phyloP scores from a whole-genome alignment of 176 grass and related monocot species.

The Stipa capillata region DNA sequence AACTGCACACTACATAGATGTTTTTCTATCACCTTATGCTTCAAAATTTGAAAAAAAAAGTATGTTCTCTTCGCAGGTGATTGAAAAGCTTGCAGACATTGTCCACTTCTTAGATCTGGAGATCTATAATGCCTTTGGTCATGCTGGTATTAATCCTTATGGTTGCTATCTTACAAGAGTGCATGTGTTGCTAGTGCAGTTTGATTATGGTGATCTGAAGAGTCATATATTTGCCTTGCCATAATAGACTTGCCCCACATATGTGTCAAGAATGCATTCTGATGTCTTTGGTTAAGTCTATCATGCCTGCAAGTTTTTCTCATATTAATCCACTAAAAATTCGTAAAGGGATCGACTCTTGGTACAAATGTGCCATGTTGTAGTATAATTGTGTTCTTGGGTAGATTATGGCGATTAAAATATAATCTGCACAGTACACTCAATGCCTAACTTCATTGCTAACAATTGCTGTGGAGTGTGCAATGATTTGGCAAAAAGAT shows the following conservation, averaged over 20 bases:
- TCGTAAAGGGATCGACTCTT: neutral
- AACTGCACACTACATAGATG: neutral
- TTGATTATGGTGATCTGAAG: conserved; percentile 12
- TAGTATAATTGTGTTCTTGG: neutral
- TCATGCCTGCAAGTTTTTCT: neutral
- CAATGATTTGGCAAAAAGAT: neutral
- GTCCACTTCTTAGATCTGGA: conserved; percentile 85
- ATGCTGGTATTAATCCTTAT: conserved; percentile 65
- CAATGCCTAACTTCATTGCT: neutral
- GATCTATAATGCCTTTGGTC: conserved; percentile 61
- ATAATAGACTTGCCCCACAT: neutral
- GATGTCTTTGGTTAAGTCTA: conserved; percentile 23
- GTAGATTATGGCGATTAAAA: neutral
- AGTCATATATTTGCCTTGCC: neutral
- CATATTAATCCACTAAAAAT: neutral
- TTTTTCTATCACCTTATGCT: neutral
- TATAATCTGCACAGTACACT: neutral
- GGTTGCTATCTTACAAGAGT: neutral
- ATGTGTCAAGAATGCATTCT: conserved; percentile 8
- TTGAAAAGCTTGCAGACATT: conserved; percentile 85
- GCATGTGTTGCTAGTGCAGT: neutral
- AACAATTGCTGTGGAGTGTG: neutral
- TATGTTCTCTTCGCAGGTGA: conserved; percentile 42
- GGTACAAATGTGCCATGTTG: neutral
- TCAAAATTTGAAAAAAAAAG: conserved; percentile 14